Percentiles rank a stretch among this genome's conserved stretches.
These are phyloP conservation scores for Hymenoscyphus salicellus DNA, from an alignment of 2,329 filamentous ascomycete genomes.

Conservation along the genomic window DNA sequence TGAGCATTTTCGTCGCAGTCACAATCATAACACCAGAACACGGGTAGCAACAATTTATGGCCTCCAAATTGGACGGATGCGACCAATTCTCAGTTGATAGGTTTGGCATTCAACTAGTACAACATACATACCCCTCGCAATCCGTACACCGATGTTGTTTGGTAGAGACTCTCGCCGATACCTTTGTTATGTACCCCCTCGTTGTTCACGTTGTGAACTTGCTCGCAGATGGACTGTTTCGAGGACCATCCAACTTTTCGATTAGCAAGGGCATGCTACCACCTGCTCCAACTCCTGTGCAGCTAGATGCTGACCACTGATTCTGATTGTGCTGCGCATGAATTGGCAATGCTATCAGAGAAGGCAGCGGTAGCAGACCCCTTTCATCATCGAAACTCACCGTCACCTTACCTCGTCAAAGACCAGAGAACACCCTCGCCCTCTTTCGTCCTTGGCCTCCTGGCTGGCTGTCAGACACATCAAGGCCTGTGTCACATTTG, in stretches of 20 bases:
- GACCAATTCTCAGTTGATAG: background rate
- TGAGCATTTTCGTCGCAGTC: background rate
- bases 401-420: background rate
- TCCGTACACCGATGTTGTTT: background rate
- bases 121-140: background rate
- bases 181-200: background rate
- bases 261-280: background rate
- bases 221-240: background rate
- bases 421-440: background rate
- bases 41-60: background rate
- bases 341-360: background rate
- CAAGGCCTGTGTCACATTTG: background rate
- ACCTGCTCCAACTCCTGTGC: background rate
- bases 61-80: background rate
- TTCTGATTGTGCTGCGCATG: background rate
- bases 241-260: background rate
- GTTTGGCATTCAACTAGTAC: background rate
- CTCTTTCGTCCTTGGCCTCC: background rate
- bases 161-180: background rate
- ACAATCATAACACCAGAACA: background rate
- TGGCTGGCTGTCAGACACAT: background rate
- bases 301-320: background rate
- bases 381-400: background rate
- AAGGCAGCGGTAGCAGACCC: background rate
- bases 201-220: background rate